Evolutionary conservation across 345 rosid genomes (phyloP), one percentile per base, ranked within the genome.

Genomic region (Aquilaria sinensis): DNA sequence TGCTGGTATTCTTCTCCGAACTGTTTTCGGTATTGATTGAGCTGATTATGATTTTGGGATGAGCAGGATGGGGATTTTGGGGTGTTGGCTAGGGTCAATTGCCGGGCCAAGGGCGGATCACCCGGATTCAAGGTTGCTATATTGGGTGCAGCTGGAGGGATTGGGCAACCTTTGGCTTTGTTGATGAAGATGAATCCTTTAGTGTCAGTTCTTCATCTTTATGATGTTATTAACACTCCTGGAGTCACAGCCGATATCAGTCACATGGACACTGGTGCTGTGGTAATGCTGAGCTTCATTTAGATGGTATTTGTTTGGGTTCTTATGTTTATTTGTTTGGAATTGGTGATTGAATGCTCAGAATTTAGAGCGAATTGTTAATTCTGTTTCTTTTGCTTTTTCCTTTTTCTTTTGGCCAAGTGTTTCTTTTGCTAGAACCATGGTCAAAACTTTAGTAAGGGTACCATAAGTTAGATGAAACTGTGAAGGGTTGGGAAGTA

Each of bases 101-200:
- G 97, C 74, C 75, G 95, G 72, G 93, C 97, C 16, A 85, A 90
- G 81, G 97, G 99, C 3, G 97, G 88, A 41, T 83, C 96, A 1
- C 63, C 88, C 0, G 97, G 97, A 52, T 94, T 86, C 71, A 94
- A 91, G 68, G 99, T 94, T 30, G 99, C 92, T 2, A 78, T 94
- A 62, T 65, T 94, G 67, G 97, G 99, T 61, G 99, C 99, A 30
- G 96, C 97, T 2, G 97, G 99, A 7, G 99, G 99, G 34, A 94
- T 91, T 1, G 99, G 99, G 10, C 97, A 94, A 71, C 97, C 99
- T 16, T 77, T 94, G 33, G 82, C 93, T 6, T 52, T 94, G 97
- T 67, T 94, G 78, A 94, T 88, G 97, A 94, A 94, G 78, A 91
- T 84, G 84, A 94, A 91, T 63, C 97, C 99, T 2, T 78, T 94